Conservation (phyloP, 805 yeast genomes). For the Kodamaea neixiangensis region DNA sequence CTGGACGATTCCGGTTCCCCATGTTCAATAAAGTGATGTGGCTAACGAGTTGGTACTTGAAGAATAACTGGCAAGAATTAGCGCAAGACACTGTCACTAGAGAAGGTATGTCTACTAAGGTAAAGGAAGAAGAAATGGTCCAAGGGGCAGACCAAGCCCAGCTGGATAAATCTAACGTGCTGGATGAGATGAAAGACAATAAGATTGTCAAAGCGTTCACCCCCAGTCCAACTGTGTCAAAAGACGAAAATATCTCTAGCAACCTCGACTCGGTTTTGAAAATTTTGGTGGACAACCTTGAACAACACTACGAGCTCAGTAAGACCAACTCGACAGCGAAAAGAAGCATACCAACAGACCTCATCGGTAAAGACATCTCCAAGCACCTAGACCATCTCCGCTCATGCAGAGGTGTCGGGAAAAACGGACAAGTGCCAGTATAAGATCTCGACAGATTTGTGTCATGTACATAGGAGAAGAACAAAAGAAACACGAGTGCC, state of each 20-base stretch:
- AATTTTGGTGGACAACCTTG: conserved; percentile 27
- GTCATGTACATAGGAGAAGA: not conserved
- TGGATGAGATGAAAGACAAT: conserved; percentile 6
- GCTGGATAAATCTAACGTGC: not conserved
- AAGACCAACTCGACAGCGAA: conserved; percentile 34
- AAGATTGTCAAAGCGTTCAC: not conserved
- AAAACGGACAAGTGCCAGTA: not conserved
- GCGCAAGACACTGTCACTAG: not conserved
- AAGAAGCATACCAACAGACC: conserved; percentile 32
- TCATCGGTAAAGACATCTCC: conserved; percentile 31
- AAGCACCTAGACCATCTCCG: conserved; percentile 17
- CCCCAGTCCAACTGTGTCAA: not conserved
- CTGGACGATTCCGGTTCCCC: conserved; percentile 76
- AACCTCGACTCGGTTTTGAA: conserved; percentile 7
- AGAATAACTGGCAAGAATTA: not conserved
- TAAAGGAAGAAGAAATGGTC: not conserved
- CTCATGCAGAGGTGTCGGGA: not conserved
- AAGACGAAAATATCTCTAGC: not conserved
- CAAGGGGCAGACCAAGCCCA: not conserved
- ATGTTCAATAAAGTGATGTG: conserved; percentile 69
- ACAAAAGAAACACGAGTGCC: not conserved
- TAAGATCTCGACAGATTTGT: not conserved
- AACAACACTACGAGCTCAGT: conserved; percentile 32
- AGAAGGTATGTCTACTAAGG: not conserved
- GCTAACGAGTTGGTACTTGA: conserved; percentile 49